A percentile compares a stretch with the other conserved stretches of the same genome.
These are phyloP conservation scores for Microbotryomycetes sp. DNA, from an alignment of 1,284 basidiomycete species.

Conservation along the genomic window DNA sequence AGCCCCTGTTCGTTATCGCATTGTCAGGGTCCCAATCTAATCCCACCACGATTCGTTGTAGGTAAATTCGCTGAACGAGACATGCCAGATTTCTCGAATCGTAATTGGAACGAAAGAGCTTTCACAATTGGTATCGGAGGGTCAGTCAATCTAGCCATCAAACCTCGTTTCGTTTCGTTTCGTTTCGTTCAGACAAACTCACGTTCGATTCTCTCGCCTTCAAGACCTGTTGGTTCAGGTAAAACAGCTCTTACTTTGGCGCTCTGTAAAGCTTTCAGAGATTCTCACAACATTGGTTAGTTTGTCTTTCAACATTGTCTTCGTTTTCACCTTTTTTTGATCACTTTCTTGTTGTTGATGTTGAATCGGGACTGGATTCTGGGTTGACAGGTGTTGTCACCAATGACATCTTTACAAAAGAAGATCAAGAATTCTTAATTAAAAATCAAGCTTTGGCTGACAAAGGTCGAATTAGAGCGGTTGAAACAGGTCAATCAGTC, in stretches of 20 bases:
- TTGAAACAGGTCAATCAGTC: slow-evolving; percentile 62
- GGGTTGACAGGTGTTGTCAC: slow-evolving; percentile 69
- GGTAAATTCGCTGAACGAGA: slow-evolving; percentile 91
- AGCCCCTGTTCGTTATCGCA: not conserved
- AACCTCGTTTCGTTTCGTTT: not conserved
- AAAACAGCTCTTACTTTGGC: slow-evolving; percentile 93
- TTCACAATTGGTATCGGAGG: slow-evolving; percentile 97
- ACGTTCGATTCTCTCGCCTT: not conserved
- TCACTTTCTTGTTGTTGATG: not conserved
- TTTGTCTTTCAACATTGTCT: not conserved
- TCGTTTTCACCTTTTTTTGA: too few relatives aligned
- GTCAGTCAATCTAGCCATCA: slow-evolving; percentile 47
- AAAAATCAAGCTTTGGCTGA: slow-evolving; percentile 79
- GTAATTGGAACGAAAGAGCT: slow-evolving; percentile 86
- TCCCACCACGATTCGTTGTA: slow-evolving; percentile 38
- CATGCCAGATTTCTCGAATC: slow-evolving; percentile 72
- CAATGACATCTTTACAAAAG: slow-evolving; percentile 90
- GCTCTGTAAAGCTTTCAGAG: slow-evolving; percentile 76
- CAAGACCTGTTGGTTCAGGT: slow-evolving; percentile 79
- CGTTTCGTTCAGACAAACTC: not conserved
- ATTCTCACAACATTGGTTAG: slow-evolving; percentile 81
- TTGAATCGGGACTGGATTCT: not conserved
- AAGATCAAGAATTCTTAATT: slow-evolving; percentile 97
- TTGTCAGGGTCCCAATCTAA: slow-evolving; percentile 2
- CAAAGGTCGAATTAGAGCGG: slow-evolving; percentile 76